Evolutionary conservation across 2,329 filamentous ascomycete genomes (phyloP).

Genomic region (Teratosphaeria destructans): DNA sequence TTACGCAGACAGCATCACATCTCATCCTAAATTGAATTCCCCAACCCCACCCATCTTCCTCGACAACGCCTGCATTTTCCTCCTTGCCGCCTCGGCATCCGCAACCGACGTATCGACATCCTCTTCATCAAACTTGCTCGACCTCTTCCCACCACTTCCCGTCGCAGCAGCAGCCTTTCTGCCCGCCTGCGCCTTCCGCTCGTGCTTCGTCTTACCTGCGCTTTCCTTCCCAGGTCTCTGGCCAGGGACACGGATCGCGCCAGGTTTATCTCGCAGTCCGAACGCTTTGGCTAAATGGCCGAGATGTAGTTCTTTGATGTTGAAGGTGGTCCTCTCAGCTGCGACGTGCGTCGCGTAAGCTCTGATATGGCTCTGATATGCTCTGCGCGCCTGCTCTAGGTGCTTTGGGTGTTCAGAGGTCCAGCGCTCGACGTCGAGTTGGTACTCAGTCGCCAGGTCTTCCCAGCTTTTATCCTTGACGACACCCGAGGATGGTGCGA

Average conservation of each 20-base stretch:
- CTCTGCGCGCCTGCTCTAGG: conserved; percentile 71
- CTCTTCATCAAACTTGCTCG: conserved; percentile 20
- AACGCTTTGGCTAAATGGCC: conserved; percentile 93
- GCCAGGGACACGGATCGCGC: conserved; percentile 55
- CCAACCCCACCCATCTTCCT: conserved; percentile 42
- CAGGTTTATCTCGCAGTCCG: conserved; percentile 76
- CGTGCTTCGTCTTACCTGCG: conserved; percentile 36
- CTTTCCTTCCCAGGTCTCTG: conserved; percentile 40
- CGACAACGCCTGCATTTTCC: conserved; percentile 45
- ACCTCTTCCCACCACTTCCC: conserved; percentile 27
- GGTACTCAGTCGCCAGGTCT: conserved; percentile 55
- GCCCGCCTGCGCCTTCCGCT: conserved; percentile 27
- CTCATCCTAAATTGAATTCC: conserved; percentile 48
- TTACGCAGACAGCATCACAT: neutral
- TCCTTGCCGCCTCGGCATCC: conserved; percentile 37
- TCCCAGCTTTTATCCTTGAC: conserved; percentile 43
- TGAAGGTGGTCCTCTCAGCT: conserved; percentile 75
- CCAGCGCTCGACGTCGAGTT: conserved; percentile 58
- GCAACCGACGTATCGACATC: conserved; percentile 15
- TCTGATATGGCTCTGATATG: conserved; percentile 82
- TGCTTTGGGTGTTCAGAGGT: conserved; percentile 53
- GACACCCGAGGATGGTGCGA: conserved; percentile 31
- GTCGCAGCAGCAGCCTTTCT: conserved; percentile 16
- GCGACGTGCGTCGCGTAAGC: conserved; percentile 91
- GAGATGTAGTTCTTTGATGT: conserved; percentile 82